Base-by-base conservation (phyloP, 495 filamentous ascomycete species). In the Aspergillus mulundensis region DNA sequence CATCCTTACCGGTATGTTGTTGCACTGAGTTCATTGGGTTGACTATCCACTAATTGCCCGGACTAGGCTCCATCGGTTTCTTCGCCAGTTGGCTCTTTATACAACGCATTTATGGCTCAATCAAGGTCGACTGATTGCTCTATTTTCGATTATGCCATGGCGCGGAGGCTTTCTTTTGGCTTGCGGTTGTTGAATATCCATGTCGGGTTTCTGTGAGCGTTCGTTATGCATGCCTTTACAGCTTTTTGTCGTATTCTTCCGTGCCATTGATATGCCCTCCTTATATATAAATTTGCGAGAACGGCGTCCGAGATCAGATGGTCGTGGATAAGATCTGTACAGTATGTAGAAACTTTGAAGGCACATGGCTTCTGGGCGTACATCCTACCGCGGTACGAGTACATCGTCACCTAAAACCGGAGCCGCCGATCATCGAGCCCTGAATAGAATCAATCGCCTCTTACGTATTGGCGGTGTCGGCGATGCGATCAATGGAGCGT, bases 41-140 rank as follows among this genome's bases (percentile, higher is more conserved):
- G 39, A 38, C 10, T 51, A 46, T 14, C 56, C 23, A 62, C 65
- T 62, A 56, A 72, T 52, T 30, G 38, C 34, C 20, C 30, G 7
- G 14, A 30, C 3, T 5, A 96, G 92, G 92, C 10, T 87, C 93
- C 0, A 97, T 98, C 67, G 94, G 94, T 49, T 97, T 92, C 80
- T 92, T 97, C 60, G 84, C 93, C 14, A 90, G 88, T 66, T 97
- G 91, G 91, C 77, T 87, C 60, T 98, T 98, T 65, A 87, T 95
- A 49, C 82, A 89, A 56, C 90, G 88, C 69, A 97, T 98, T 43
- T 98, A 98, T 69, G 76, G 84, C 16, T 96, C 91, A 15, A 95
- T 98, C 75, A 98, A 97, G 76, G 87, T 98, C 54, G 94, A 98
- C 59, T 95, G 79, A 77, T 49, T 11, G 2, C 10, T 19, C 34